phyloP scores from a whole-genome alignment of 2,329 filamentous ascomycete genomes.

The Trichoderma sp. region DNA sequence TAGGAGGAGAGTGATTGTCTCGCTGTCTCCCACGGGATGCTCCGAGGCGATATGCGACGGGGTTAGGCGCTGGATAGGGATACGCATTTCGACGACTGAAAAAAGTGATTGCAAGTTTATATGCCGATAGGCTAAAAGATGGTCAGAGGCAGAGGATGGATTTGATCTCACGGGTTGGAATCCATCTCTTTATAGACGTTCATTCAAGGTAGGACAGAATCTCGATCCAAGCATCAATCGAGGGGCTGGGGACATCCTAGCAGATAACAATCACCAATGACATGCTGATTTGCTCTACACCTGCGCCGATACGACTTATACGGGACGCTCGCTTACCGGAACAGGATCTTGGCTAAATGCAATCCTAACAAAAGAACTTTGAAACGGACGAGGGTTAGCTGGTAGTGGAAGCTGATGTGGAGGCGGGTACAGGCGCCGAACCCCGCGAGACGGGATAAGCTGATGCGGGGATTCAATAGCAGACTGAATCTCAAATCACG shows the following conservation, averaged over 20 bases:
- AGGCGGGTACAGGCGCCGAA: slow-evolving; percentile 1
- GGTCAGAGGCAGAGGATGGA: neutral
- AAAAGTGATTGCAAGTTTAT: neutral
- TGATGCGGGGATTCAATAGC: neutral
- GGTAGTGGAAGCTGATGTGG: neutral
- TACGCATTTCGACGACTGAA: slow-evolving; percentile 26
- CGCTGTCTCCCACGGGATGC: slow-evolving; percentile 21
- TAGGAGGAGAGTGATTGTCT: slow-evolving; percentile 34
- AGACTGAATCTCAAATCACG: too few species aligned
- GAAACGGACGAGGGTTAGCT: neutral
- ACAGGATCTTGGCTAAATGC: slow-evolving; percentile 22
- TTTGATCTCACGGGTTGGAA: too few species aligned
- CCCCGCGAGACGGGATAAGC: neutral
- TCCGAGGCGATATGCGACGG: slow-evolving; percentile 25
- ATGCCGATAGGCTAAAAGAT: neutral
- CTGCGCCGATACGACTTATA: neutral
- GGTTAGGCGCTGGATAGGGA: slow-evolving; percentile 25
- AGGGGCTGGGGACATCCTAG: neutral
- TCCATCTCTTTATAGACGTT: neutral
- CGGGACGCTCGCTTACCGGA: slow-evolving; percentile 2
- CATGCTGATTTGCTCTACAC: neutral
- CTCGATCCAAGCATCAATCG: neutral
- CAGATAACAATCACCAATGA: neutral
- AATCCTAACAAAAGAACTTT: slow-evolving; percentile 5
- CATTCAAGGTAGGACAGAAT: neutral